Percentiles rank a stretch among this genome's conserved stretches.
These are phyloP conservation scores for Blastobotrys illinoisensis DNA, from an alignment of 1,139 yeast genomes.

Conservation along the genomic window DNA sequence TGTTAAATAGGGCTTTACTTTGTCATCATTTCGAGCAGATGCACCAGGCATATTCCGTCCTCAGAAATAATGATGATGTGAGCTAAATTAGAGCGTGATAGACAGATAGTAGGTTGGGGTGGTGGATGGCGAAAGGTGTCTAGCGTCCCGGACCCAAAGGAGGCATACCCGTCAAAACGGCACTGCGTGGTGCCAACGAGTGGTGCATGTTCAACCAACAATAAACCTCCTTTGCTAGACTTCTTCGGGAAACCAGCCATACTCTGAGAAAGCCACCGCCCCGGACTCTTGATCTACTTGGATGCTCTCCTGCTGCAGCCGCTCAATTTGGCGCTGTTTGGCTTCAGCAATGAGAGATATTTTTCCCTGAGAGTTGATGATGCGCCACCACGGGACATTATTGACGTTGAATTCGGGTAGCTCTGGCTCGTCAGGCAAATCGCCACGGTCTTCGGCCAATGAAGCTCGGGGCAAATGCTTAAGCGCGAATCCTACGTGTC, in stretches of 20 bases:
- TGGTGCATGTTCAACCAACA: neutral
- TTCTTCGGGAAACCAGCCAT: constrained; percentile 69
- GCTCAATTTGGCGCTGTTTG: constrained; percentile 44
- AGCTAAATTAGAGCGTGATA: neutral
- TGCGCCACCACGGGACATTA: constrained; percentile 79
- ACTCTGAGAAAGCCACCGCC: constrained; percentile 41
- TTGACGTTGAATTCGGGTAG: constrained; percentile 28
- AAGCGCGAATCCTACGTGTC: constrained; percentile 69
- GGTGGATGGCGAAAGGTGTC: neutral
- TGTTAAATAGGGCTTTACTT: neutral
- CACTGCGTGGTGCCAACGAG: neutral
- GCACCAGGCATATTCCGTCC: neutral
- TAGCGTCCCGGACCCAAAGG: neutral
- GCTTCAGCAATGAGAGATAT: constrained; percentile 43
- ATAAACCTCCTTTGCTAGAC: constrained; percentile 2
- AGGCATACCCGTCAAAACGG: neutral
- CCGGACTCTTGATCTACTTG: constrained; percentile 34
- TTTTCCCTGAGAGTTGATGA: constrained; percentile 54
- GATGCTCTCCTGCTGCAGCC: constrained; percentile 47
- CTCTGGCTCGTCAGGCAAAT: neutral
- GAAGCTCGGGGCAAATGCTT: constrained; percentile 41
- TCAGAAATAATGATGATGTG: neutral
- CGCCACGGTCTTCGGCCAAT: constrained; percentile 18
- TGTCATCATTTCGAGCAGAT: neutral
- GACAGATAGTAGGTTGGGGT: neutral